Base-by-base conservation (phyloP, 495 filamentous ascomycete genomes). In the Viridothelium virens region DNA sequence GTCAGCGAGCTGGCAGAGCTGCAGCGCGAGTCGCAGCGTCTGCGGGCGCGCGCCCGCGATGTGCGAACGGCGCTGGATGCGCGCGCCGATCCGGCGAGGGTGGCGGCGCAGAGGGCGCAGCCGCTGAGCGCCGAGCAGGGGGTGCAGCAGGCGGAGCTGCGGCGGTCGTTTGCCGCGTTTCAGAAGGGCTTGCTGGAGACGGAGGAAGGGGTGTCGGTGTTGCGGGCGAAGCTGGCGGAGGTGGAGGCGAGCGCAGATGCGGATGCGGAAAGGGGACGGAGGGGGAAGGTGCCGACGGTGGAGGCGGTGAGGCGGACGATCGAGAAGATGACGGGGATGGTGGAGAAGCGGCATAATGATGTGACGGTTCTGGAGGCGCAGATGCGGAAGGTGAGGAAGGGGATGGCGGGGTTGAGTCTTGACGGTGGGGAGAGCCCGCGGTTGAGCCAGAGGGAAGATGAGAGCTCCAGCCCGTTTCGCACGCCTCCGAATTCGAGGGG, bases 221-320 rank as follows among this genome's bases (percentile, higher is more conserved):
- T 97, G n/a, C 87, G 88, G 68, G 86, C 92, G 2, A 89, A 87
- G 69, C 80, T 97, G 59, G 67, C 2, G 56, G 64, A 11, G 63
- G 63, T n/a, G 7, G 48, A 18, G n/a, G 31, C 37, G n/a, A n/a
- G n/a, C n/a, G n/a, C n/a, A 2, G 31, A 11, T 38, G 38, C n/a
- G 25, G n/a, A 12, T 12, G 61, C 11, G 33, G 25, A 10, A 63
- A 1, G 25, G 38, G 2, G n/a, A 63, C 74, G n/a, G 73, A 67
- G 65, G 72, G 76, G 38, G 12, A 72, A 81, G 50, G 78, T 81
- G n/a, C 95, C 94, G 2, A 97, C 93, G 0, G 88, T 96, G 1
- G 95, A 97, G 69, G 91, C 91, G 7, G 91, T 97, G 25, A 85
- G 90, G 53, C 89, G 88, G 62, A 97, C 95, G 5, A 96, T 99